A percentile compares a stretch with the other conserved stretches of the same genome.
Evolutionary conservation across 2,329 filamentous ascomycete genomes (phyloP).

Genomic region (Fusarium lyarnte): DNA sequence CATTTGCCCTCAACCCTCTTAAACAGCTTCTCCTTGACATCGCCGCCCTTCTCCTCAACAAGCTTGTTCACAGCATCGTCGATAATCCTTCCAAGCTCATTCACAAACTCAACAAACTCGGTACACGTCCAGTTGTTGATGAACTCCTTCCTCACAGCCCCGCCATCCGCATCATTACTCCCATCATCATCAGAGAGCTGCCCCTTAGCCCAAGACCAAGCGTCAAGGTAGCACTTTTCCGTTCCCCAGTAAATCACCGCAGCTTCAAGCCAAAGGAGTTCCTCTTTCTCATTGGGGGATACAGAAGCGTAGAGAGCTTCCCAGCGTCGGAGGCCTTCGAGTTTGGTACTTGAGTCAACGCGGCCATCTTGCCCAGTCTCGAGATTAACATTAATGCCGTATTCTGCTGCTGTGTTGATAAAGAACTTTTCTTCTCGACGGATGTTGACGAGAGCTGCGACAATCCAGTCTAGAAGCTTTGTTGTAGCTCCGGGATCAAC

Average conservation of each 20-base stretch:
- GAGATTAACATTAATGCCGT: slow-evolving; percentile 62
- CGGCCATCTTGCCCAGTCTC: slow-evolving; percentile 31
- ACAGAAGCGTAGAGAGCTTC: slow-evolving; percentile 64
- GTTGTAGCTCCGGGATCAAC: slow-evolving; percentile 54
- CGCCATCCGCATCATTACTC: slow-evolving; percentile 68
- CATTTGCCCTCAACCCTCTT: slow-evolving; percentile 56
- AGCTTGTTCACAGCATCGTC: slow-evolving; percentile 60
- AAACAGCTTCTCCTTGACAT: slow-evolving; percentile 45
- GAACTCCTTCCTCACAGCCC: slow-evolving; percentile 70
- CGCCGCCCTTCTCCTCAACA: slow-evolving; percentile 49
- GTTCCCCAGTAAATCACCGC: slow-evolving; percentile 81
- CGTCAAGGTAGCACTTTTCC: slow-evolving; percentile 70
- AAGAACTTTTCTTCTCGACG: slow-evolving; percentile 75
- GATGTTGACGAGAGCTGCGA: slow-evolving; percentile 72
- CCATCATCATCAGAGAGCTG: slow-evolving; percentile 44
- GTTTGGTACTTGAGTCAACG: slow-evolving; percentile 46
- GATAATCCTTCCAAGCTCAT: slow-evolving; percentile 62
- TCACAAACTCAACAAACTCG: slow-evolving; percentile 69
- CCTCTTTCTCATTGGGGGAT: slow-evolving; percentile 54
- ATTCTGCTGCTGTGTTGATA: slow-evolving; percentile 68
- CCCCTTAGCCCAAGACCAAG: slow-evolving; percentile 64
- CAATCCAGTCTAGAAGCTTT: slow-evolving; percentile 68
- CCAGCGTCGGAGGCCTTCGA: slow-evolving; percentile 52
- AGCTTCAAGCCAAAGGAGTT: slow-evolving; percentile 68
- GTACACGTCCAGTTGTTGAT: slow-evolving; percentile 74